A percentile compares a stretch with the other conserved stretches of the same genome.
phyloP scores from a whole-genome alignment of 2,329 filamentous ascomycete species.

The Cercospora zeina region DNA sequence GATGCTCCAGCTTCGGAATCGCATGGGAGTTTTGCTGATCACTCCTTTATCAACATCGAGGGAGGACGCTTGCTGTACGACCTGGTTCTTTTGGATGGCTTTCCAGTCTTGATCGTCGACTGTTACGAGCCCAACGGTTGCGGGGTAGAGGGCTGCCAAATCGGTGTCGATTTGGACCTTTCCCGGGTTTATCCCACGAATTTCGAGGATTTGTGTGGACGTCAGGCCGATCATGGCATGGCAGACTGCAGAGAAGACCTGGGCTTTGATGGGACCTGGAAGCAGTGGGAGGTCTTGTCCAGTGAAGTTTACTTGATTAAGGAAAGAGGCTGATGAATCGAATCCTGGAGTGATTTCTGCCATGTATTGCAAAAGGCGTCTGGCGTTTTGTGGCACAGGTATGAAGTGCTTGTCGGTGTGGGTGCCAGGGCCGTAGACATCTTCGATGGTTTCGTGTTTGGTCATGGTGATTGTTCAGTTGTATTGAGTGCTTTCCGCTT shows the following conservation, averaged over 20 bases:
- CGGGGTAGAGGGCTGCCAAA: slow-evolving; percentile 51
- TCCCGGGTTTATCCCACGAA: slow-evolving; percentile 33
- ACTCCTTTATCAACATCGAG: slow-evolving; percentile 36
- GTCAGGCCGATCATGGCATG: slow-evolving; percentile 50
- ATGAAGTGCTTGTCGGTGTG: slow-evolving; percentile 44
- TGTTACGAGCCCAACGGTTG: slow-evolving; percentile 43
- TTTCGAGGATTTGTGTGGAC: slow-evolving; percentile 44
- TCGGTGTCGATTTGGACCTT: slow-evolving; percentile 51
- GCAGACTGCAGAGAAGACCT: slow-evolving; percentile 46
- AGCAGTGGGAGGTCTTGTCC: slow-evolving; percentile 46
- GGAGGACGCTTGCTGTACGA: slow-evolving; percentile 31
- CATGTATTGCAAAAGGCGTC: slow-evolving; percentile 44
- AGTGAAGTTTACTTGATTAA: slow-evolving; percentile 44
- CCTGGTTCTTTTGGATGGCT: slow-evolving; percentile 36
- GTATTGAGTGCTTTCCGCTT: neutral
- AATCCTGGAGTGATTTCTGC: slow-evolving; percentile 46
- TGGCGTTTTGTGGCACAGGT: slow-evolving; percentile 44
- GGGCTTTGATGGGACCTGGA: slow-evolving; percentile 49
- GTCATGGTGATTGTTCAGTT: slow-evolving; percentile 8
- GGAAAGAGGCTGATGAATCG: slow-evolving; percentile 40
- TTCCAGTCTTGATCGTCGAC: slow-evolving; percentile 44
- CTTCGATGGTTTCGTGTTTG: slow-evolving; percentile 21
- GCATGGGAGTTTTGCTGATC: slow-evolving; percentile 47
- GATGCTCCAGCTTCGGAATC: slow-evolving; percentile 48
- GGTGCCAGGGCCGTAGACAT: slow-evolving; percentile 46